These are phyloP conservation scores for Candolleomyces efflorescens DNA, from an alignment of 768 basidiomycete species.

Conservation along the genomic window DNA sequence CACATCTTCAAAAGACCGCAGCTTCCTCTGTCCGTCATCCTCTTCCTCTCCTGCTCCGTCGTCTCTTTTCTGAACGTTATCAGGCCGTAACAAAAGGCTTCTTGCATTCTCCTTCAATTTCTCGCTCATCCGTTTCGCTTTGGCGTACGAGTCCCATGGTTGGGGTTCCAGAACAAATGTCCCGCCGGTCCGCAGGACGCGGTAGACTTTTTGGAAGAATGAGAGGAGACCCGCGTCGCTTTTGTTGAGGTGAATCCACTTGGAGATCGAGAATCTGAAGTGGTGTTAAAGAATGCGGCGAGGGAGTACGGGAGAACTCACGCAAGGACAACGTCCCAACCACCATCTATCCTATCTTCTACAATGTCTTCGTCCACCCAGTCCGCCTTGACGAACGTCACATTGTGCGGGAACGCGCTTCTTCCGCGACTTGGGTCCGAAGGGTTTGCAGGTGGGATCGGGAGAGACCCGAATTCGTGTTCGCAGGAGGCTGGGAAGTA, in stretches of 20 bases:
- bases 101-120: slow-evolving; percentile 59
- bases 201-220: slow-evolving; percentile 64
- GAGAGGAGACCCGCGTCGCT: slow-evolving; percentile 67
- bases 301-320: slow-evolving; percentile 30
- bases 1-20: neutral
- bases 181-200: slow-evolving; percentile 57
- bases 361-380: slow-evolving; percentile 59
- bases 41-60: slow-evolving; percentile 42
- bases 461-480: slow-evolving; percentile 71
- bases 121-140: slow-evolving; percentile 67
- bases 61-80: slow-evolving; percentile 55
- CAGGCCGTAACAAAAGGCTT: slow-evolving; percentile 53
- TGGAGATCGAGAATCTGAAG: slow-evolving; percentile 75
- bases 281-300: neutral
- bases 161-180: slow-evolving; percentile 80
- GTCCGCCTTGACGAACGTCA: slow-evolving; percentile 67
- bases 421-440: slow-evolving; percentile 14
- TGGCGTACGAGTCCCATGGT: slow-evolving; percentile 78
- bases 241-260: slow-evolving; percentile 87
- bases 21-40: neutral
- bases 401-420: slow-evolving; percentile 72
- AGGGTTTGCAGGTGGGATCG: slow-evolving; percentile 43
- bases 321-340: slow-evolving; percentile 81
- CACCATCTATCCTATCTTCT: slow-evolving; percentile 43
- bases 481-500: slow-evolving; percentile 80